Conservation (phyloP, 768 basidiomycete genomes). For the Russula griseocarnosa region DNA sequence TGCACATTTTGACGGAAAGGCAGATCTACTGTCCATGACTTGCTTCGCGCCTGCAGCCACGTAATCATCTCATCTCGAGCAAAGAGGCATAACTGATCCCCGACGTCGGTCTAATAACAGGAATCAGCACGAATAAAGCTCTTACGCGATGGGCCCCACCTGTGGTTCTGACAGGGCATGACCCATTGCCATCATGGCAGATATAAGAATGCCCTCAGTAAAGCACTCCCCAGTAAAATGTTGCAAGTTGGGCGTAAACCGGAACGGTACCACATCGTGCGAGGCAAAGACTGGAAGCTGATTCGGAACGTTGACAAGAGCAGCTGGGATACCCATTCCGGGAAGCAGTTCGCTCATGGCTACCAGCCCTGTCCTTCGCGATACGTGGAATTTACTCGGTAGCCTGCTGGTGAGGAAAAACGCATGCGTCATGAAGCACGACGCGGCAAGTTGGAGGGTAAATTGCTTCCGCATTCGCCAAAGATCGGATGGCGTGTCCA, state of each 20-base stretch:
- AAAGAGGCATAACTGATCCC: constrained; percentile 87
- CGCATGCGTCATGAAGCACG: constrained; percentile 88
- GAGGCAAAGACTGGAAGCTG: constrained; percentile 64
- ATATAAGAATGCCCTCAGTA: constrained; percentile 83
- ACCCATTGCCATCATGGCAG: constrained; percentile 87
- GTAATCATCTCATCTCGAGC: constrained; percentile 87
- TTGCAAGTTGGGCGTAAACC: constrained; percentile 95
- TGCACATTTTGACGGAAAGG: constrained; percentile 55
- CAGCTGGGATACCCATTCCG: constrained; percentile 41
- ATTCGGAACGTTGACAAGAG: constrained; percentile 34
- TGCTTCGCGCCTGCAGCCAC: constrained; percentile 59
- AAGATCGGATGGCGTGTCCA: constrained; percentile 77
- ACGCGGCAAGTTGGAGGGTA: constrained; percentile 80
- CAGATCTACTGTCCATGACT: constrained; percentile 54
- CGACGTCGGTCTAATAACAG: constrained; percentile 71
- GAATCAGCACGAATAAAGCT: constrained; percentile 13
- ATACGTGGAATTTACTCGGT: constrained; percentile 83
- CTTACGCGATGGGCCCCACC: constrained; percentile 39
- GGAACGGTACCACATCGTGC: constrained; percentile 90
- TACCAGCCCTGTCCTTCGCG: constrained; percentile 83
- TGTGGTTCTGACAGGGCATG: constrained; percentile 89
- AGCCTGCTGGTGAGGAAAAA: constrained; percentile 79
- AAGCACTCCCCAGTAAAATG: constrained; percentile 84
- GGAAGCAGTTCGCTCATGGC: constrained; percentile 92
- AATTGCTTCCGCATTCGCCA: constrained; percentile 99